Percentiles rank a stretch among this genome's conserved stretches.
These are phyloP conservation scores for Sordaria brevicollis DNA, from an alignment of 495 filamentous ascomycete genomes.

Conservation along the genomic window DNA sequence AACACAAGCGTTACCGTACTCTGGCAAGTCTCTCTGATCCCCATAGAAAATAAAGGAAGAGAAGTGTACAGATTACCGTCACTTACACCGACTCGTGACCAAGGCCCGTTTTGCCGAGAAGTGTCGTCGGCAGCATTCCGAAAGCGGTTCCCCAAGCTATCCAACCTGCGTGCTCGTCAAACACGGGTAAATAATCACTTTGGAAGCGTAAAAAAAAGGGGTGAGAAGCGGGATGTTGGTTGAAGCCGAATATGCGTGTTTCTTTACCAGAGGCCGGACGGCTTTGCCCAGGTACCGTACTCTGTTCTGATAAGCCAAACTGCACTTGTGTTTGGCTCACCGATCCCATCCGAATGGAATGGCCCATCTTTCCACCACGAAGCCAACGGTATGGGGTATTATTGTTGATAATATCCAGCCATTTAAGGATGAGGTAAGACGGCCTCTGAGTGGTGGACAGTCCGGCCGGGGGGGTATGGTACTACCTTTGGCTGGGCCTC, in stretches of 20 bases:
- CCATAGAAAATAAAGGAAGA: neutral
- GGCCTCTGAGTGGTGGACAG: neutral
- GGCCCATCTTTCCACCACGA: neutral
- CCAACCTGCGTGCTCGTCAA: neutral
- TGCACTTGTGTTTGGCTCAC: neutral
- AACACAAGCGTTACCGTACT: neutral
- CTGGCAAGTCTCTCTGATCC: neutral
- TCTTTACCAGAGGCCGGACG: neutral
- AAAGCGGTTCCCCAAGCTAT: neutral
- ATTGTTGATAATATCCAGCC: slow-evolving; percentile 4
- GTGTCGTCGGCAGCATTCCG: neutral
- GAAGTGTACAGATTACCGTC: neutral
- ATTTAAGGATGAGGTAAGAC: slow-evolving; percentile 1
- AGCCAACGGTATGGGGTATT: neutral
- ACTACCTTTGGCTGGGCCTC: neutral
- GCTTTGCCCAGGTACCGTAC: neutral
- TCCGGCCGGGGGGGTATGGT: neutral
- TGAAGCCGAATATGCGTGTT: neutral
- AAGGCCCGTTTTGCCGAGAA: neutral
- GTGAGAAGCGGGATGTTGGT: neutral
- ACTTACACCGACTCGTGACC: neutral
- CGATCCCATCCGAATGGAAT: neutral
- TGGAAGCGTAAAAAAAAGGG: neutral
- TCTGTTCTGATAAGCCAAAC: neutral
- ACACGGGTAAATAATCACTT: neutral